These are phyloP conservation scores for Eremothecium coryli DNA, from an alignment of 1,139 yeast genomes.

Conservation along the genomic window DNA sequence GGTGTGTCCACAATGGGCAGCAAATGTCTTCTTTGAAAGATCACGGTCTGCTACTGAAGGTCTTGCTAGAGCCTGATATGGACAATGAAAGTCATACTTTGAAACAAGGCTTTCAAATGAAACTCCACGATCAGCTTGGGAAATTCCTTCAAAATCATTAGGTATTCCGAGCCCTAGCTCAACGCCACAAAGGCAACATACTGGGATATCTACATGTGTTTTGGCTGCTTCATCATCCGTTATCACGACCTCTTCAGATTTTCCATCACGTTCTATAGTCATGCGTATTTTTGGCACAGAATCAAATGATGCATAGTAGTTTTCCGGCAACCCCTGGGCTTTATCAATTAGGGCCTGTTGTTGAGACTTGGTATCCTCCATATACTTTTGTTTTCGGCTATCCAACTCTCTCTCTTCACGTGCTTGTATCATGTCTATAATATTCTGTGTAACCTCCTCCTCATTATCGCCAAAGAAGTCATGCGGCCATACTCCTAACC, in stretches of 20 bases:
- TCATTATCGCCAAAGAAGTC: conserved; percentile 13
- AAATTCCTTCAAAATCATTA: conserved; percentile 34
- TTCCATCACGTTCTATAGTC: conserved; percentile 28
- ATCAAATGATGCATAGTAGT: conserved; percentile 27
- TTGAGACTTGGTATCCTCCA: conserved; percentile 25
- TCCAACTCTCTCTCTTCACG: conserved; percentile 33
- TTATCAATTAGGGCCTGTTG: conserved; percentile 17
- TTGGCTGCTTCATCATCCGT: conserved; percentile 21
- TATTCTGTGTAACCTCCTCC: conserved; percentile 31
- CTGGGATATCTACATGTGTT: conserved; percentile 36
- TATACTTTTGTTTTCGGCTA: conserved; percentile 27
- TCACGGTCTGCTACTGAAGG: conserved; percentile 49
- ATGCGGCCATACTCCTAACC: conserved; percentile 6
- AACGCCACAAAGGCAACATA: conserved; percentile 66
- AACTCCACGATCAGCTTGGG: conserved; percentile 15
- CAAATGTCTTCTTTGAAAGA: conserved; percentile 59
- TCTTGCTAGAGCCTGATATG: conserved; percentile 49
- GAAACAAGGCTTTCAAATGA: conserved; percentile 28
- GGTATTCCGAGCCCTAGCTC: conserved; percentile 67
- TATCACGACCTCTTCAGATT: conserved; percentile 26
- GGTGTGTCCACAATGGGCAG: conserved; percentile 71
- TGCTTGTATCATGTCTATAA: conserved; percentile 30
- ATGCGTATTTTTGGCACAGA: conserved; percentile 22
- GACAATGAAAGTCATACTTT: conserved; percentile 41
- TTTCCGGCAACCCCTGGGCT: conserved; percentile 19